These are phyloP conservation scores for Ilex aquifolium DNA, from an alignment of 257 asterid species.

Conservation along the genomic window DNA sequence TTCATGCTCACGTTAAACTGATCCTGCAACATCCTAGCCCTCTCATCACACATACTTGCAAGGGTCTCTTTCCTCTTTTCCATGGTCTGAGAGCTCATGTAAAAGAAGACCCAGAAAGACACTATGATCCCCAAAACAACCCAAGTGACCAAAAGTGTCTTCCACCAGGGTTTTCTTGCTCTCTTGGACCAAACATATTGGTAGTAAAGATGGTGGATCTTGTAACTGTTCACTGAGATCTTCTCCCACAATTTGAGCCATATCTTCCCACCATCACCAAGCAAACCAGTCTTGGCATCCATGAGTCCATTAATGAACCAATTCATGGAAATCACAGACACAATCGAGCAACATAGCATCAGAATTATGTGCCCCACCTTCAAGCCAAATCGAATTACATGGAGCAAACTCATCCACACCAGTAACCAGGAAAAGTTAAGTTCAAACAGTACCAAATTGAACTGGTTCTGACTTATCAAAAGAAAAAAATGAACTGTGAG, in stretches of 20 bases:
- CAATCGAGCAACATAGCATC: slow-evolving; percentile 66
- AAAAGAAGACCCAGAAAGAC: slow-evolving; percentile 42
- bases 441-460: slow-evolving; percentile 21
- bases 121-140: slow-evolving; percentile 32
- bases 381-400: slow-evolving; percentile 72
- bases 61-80: slow-evolving; percentile 87
- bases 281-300: slow-evolving; percentile 52
- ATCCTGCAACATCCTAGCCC: slow-evolving; percentile 97
- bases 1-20: slow-evolving; percentile 96
- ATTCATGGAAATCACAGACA: slow-evolving; percentile 59
- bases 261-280: slow-evolving; percentile 50
- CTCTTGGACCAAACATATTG: slow-evolving; percentile 45
- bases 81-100: slow-evolving; percentile 44
- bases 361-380: slow-evolving; percentile 74
- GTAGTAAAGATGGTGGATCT: slow-evolving; percentile 50
- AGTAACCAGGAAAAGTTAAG: slow-evolving; percentile 15
- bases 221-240: slow-evolving; percentile 38
- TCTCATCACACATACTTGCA: slow-evolving; percentile 91
- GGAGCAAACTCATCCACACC: slow-evolving; percentile 66
- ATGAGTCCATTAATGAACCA: slow-evolving; percentile 65
- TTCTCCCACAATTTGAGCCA: slow-evolving; percentile 61
- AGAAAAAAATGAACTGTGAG: slow-evolving; percentile 8
- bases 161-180: slow-evolving; percentile 61
- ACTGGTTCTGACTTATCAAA: slow-evolving; percentile 6
- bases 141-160: slow-evolving; percentile 48